phyloP scores from a whole-genome alignment of 495 filamentous ascomycete species.

The Acidomyces sp. region DNA sequence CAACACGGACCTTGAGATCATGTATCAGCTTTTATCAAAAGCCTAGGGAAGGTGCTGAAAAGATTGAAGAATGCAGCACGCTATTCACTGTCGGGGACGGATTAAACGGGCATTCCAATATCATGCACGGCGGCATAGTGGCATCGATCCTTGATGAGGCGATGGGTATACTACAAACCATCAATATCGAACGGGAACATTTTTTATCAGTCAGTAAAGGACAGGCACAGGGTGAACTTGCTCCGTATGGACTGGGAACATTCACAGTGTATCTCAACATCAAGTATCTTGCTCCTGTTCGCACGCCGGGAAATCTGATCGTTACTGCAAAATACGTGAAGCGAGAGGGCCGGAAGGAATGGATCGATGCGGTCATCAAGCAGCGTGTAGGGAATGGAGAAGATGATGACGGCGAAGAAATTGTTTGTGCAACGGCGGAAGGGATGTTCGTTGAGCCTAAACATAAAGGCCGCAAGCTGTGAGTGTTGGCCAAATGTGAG shows the following conservation, averaged over 20 bases:
- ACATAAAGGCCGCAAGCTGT: constrained; percentile 16
- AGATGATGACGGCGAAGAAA: constrained; percentile 22
- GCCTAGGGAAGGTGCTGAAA: constrained; percentile 20
- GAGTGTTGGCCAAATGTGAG: too few relatives aligned
- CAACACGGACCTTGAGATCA: constrained; percentile 35
- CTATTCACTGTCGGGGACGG: constrained; percentile 41
- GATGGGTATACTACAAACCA: constrained; percentile 37
- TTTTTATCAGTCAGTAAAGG: constrained; percentile 6
- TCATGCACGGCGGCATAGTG: constrained; percentile 49
- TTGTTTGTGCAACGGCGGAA: constrained; percentile 26
- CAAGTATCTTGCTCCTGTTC: constrained; percentile 39
- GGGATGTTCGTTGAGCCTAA: constrained; percentile 27
- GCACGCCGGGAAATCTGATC: constrained; percentile 41
- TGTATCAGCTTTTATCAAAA: constrained; percentile 36
- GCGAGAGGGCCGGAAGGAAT: constrained; percentile 27
- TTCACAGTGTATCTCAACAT: constrained; percentile 44
- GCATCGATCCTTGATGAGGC: constrained; percentile 47
- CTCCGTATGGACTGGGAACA: constrained; percentile 2
- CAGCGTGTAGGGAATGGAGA: constrained; percentile 6
- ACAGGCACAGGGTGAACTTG: constrained; percentile 10
- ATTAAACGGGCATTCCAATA: constrained; percentile 44
- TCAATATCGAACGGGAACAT: constrained; percentile 31
- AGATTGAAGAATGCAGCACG: constrained; percentile 32
- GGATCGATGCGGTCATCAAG: constrained; percentile 23
- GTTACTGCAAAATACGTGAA: constrained; percentile 31